phyloP scores from a whole-genome alignment of 192 early-diverging fungal species.

The Radiomyces spectabilis region DNA sequence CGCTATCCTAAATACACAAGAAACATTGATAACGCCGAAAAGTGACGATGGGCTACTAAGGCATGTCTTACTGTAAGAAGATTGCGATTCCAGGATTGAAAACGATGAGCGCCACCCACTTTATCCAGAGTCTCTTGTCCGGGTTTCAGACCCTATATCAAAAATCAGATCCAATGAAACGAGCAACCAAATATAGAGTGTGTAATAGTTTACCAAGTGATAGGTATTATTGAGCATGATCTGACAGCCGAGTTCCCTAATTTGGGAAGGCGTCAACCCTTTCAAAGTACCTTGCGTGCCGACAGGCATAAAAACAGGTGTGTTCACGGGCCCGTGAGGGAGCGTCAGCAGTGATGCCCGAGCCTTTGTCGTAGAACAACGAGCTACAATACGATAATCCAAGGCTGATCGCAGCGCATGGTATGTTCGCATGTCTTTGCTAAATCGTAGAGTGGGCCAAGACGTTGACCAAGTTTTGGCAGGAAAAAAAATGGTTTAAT shows the following conservation, averaged over 20 bases:
- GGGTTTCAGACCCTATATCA: slow-evolving; percentile 28
- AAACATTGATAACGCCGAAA: too few relatives aligned
- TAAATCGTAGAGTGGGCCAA: too few relatives aligned
- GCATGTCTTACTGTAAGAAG: slow-evolving; percentile 64
- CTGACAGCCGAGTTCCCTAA: slow-evolving; percentile 68
- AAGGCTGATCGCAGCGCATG: too few relatives aligned
- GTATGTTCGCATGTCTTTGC: too few relatives aligned
- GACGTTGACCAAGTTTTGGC: too few relatives aligned
- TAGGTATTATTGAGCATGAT: slow-evolving; percentile 87
- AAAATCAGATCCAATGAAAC: neutral
- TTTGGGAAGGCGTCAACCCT: slow-evolving; percentile 69
- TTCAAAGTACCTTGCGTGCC: slow-evolving; percentile 82
- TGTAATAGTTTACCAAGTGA: slow-evolving; percentile 52
- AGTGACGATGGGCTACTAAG: too few relatives aligned
- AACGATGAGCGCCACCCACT: slow-evolving; percentile 69
- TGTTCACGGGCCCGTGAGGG: slow-evolving; percentile 75
- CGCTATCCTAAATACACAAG: slow-evolving; percentile 45
- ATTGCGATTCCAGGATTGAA: slow-evolving; percentile 76
- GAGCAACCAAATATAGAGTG: neutral
- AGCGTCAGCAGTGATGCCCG: slow-evolving; percentile 64
- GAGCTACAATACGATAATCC: too few relatives aligned
- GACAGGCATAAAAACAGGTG: slow-evolving; percentile 87
- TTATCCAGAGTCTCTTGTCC: slow-evolving; percentile 69
- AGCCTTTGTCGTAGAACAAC: slow-evolving; percentile 79
- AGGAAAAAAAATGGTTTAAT: too few relatives aligned